Evolutionary conservation across 805 yeast genomes (phyloP).

Genomic region (Wickerhamomyces chambardii): DNA sequence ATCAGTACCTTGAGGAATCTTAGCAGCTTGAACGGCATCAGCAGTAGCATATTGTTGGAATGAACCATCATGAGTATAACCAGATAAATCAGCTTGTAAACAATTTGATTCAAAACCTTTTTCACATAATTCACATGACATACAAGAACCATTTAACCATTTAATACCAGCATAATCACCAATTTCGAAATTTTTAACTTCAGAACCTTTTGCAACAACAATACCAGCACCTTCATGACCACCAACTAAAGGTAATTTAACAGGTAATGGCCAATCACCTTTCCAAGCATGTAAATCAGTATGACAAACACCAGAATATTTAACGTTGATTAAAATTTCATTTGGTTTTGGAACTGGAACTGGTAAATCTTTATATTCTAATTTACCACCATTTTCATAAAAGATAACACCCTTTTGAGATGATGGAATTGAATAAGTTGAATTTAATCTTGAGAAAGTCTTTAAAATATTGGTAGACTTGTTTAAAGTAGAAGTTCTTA

Average conservation of each 20-base stretch:
- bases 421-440: constrained; percentile 38
- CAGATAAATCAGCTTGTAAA: constrained; percentile 38
- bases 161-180: constrained; percentile 50
- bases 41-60: constrained; percentile 88
- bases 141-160: constrained; percentile 50
- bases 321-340: constrained; percentile 73
- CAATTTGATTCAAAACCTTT: constrained; percentile 39
- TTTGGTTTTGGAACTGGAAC: constrained; percentile 74
- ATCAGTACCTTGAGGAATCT: constrained; percentile 62
- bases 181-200: constrained; percentile 38
- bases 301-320: constrained; percentile 90
- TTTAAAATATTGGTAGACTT: background rate
- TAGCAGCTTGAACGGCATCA: constrained; percentile 81
- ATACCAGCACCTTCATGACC: constrained; percentile 57
- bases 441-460: constrained; percentile 11
- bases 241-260: constrained; percentile 46
- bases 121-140: constrained; percentile 44
- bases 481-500: background rate
- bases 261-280: constrained; percentile 64
- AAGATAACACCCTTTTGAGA: constrained; percentile 68
- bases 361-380: constrained; percentile 63
- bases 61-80: constrained; percentile 58
- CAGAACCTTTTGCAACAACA: constrained; percentile 41
- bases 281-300: constrained; percentile 92
- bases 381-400: constrained; percentile 55